phyloP scores from a whole-genome alignment of 768 basidiomycete species.

The Candolleomyces aberdarensis region DNA sequence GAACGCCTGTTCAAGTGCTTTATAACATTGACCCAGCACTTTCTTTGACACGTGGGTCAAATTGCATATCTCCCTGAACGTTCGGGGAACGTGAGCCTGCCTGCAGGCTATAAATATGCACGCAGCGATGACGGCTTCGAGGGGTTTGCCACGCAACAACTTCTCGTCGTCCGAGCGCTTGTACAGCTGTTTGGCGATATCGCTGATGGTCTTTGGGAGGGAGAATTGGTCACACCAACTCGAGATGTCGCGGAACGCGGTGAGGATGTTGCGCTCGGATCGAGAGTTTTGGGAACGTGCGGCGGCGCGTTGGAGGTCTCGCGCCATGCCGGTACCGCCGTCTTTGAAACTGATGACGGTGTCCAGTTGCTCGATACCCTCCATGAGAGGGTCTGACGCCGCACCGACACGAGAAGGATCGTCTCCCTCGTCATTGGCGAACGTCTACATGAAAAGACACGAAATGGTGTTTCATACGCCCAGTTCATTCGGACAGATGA shows the following conservation, averaged over 20 bases:
- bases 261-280: constrained; percentile 79
- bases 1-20: constrained; percentile 84
- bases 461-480: background rate
- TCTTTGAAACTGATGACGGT: constrained; percentile 96
- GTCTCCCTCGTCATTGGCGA: constrained; percentile 98
- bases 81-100: constrained; percentile 91
- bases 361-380: constrained; percentile 92
- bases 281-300: constrained; percentile 76
- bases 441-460: constrained; percentile 57
- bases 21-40: constrained; percentile 90
- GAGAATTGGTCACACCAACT: constrained; percentile 96
- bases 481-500: constrained; percentile 1
- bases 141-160: constrained; percentile 83
- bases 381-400: constrained; percentile 87
- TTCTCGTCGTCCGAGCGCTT: constrained; percentile 97
- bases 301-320: constrained; percentile 90
- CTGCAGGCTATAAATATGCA: constrained; percentile 98
- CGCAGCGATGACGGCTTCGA: constrained; percentile 92
- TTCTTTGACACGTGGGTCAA: constrained; percentile 94
- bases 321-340: constrained; percentile 89
- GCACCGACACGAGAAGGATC: constrained; percentile 99
- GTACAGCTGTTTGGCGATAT: constrained; percentile 96
- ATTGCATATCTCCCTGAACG: constrained; percentile 94
- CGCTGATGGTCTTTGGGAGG: constrained; percentile 88
- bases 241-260: constrained; percentile 88